Evolutionary conservation across 2,329 filamentous ascomycete species (phyloP), one percentile per base, ranked within the genome.

Genomic region (Simplicillium aogashimaense): DNA sequence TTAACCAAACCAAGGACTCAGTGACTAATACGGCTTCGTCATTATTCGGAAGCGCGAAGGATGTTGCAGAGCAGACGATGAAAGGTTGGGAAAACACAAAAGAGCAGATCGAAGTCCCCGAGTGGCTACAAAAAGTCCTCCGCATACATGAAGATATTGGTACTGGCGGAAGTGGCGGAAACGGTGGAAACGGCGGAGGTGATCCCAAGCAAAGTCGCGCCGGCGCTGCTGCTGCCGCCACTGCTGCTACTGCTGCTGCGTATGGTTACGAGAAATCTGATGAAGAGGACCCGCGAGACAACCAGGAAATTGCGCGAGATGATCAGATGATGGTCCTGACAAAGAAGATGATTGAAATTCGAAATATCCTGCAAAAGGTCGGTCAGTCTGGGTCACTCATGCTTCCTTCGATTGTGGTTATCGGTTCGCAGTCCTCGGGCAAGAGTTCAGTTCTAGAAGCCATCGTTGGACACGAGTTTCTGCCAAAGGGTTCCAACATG

Each of bases 291-390:
- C 61, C 70, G 4, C 70, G 79, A 41, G 67, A 70, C 8, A 69
- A 66, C 15, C 77, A 82, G 41, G 78, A 84, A 54, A 71, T 74
- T 37, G 86, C 87, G 14, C 79, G 80, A 53, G 92, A 98, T 53
- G 92, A 98, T 58, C 92, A 98, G 62, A 98, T 98, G 90, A 98
- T 98, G 92, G 73, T 95, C 50, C 69, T 98, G 54, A 98, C 94
- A 2, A 90, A 92, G 67, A 97, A 97, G 66, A 98, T 98, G 92
- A 98, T 98, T 54, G 92, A 98, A 67, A 97, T 98, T 42, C 75
- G 94, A 50, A 89, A 82, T 50, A 86, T 98, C 42, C 71, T 98
- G 17, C 85, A 94, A 55, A 86, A 82, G 18, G 85, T 98, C 36
- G 94, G 89, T 29, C 90, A 98, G 66, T 94, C 89, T 1, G 87